phyloP scores from a whole-genome alignment of 768 basidiomycete genomes.

The Paxillus involutus region DNA sequence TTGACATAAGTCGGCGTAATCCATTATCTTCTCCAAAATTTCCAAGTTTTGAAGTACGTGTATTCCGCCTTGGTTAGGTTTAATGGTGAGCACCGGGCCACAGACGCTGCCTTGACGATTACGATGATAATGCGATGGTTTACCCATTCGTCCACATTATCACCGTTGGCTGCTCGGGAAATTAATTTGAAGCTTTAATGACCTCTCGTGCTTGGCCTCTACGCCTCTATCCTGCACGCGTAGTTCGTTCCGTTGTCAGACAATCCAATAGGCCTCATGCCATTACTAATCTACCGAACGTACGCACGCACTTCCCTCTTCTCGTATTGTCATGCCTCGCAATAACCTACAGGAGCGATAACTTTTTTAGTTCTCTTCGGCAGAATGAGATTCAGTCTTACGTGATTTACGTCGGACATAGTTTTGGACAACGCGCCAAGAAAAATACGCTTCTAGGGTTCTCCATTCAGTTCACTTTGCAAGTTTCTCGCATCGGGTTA shows the following conservation, averaged over 20 bases:
- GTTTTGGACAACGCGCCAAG: no score
- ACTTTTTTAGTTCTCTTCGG: neutral
- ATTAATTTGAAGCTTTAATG: slow-evolving; percentile 58
- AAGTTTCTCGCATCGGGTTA: no score
- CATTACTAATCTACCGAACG: no score
- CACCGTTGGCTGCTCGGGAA: slow-evolving; percentile 38
- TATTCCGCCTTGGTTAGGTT: neutral
- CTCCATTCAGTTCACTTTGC: no score
- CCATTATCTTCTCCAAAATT: slow-evolving; percentile 3
- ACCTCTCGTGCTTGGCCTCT: slow-evolving; percentile 36
- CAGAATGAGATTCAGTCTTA: neutral
- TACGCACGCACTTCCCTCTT: neutral
- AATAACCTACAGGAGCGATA: neutral
- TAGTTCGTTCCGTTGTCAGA: slow-evolving; percentile 75
- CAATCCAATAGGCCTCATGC: slow-evolving; percentile 12
- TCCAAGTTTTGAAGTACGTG: slow-evolving; percentile 4
- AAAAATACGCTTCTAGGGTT: no score
- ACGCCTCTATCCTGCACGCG: slow-evolving; percentile 20
- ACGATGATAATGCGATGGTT: slow-evolving; percentile 39
- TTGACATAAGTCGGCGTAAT: slow-evolving; percentile 13
- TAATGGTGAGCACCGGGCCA: slow-evolving; percentile 20
- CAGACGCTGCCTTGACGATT: slow-evolving; percentile 5
- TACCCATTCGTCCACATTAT: slow-evolving; percentile 34
- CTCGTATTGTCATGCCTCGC: neutral
- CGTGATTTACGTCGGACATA: slow-evolving; percentile 7